Percentiles rank a stretch among this genome's conserved stretches.
These are phyloP conservation scores for Cladosporium cucumerinum DNA, from an alignment of 2,329 filamentous ascomycete genomes.

Conservation along the genomic window DNA sequence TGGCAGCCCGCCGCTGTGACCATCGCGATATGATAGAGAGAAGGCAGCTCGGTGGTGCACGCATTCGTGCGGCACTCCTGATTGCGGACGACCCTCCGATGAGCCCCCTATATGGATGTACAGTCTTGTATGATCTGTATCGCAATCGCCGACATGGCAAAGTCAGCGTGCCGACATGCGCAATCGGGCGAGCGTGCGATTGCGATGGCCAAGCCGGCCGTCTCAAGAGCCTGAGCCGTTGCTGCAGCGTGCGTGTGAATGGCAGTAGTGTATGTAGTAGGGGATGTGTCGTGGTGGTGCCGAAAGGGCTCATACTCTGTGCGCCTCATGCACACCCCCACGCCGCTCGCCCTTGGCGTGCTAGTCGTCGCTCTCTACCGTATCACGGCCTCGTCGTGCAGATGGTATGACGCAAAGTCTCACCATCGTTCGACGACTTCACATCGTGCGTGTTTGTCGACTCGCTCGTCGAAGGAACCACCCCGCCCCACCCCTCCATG, in stretches of 20 bases:
- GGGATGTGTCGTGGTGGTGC: conserved; percentile 3
- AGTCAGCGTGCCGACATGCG: not conserved
- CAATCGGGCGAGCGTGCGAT: not conserved
- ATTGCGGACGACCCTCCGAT: not conserved
- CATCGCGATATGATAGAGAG: not conserved
- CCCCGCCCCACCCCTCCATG: not conserved
- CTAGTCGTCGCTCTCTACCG: not conserved
- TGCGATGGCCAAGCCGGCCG: conserved; percentile 6
- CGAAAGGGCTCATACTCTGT: conserved; percentile 9
- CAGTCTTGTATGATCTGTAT: not conserved
- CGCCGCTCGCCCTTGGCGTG: not conserved
- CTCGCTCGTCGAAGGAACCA: not conserved
- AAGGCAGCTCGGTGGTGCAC: not conserved
- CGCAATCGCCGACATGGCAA: not conserved
- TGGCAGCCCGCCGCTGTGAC: not conserved
- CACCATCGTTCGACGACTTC: conserved; percentile 10
- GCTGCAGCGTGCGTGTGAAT: not conserved
- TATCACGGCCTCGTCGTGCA: conserved; percentile 8
- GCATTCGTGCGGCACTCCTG: not conserved
- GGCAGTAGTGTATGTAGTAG: not conserved
- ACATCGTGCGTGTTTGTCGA: not conserved
- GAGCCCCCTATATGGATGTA: not conserved
- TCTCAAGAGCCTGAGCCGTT: not conserved
- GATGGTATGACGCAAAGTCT: conserved; percentile 9
- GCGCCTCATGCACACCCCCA: conserved; percentile 6